Evolutionary conservation across 2,329 filamentous ascomycete species (phyloP), one percentile per base, ranked within the genome.

Genomic region (Cercospora sesami): DNA sequence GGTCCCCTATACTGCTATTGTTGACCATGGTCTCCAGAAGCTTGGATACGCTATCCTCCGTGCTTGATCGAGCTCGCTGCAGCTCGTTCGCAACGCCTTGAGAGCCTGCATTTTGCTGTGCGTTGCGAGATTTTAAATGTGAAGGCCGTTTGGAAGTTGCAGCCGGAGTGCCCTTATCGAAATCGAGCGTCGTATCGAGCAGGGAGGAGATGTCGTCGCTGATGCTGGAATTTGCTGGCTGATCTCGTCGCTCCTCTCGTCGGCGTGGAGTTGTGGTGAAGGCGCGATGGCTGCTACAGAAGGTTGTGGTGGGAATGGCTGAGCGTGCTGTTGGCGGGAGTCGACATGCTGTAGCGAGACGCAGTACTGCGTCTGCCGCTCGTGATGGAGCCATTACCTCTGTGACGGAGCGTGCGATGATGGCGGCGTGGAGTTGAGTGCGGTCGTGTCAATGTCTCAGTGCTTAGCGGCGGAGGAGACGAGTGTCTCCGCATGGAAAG

Each of bases 181-280:
- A 65, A 65, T 78, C 75, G 30, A 79, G 73, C 14, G 72, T 68
- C 31, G 55, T 42, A 69, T 79, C 75, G 64, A 78, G 74, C 51
- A 77, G 63, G 57, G 67, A 67, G 53, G 71, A 69, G 66, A 77
- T 71, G 60, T 73, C 70, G 28, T 70, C 65, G 65, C 23, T 66
- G 55, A 65, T 60, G 59, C 51, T 62, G 30, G 42, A 23, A n/a
- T 26, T 26, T 5, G 59, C n/a, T 59, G 60, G 42, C 18, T n/a
- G n/a, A 26, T 45, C 55, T 53, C 26, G 33, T 30, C 63, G 60
- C 60, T 69, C 65, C 26, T 72, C 63, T 18, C 51, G 58, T 31
- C n/a, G 65, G 23, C 59, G 64, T 55, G 23, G 68, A 48, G 71
- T 66, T 53, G 71, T 68, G 59, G 69, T 73, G 68, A 75, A 74